phyloP scores from a whole-genome alignment of 768 basidiomycete genomes.

The Lentinula edodes region DNA sequence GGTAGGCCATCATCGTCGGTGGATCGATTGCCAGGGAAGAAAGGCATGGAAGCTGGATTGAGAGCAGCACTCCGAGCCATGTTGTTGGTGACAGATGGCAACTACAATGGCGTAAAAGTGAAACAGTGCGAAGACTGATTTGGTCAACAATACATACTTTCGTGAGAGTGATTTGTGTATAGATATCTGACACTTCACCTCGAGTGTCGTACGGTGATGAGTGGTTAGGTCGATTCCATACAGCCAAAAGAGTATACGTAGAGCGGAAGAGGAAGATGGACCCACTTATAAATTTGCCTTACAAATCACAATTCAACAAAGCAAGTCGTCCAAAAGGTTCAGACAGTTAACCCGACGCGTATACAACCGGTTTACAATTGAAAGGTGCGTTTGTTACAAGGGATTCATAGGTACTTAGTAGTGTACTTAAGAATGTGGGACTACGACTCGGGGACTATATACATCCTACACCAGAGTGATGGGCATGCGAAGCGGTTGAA shows the following conservation, averaged over 20 bases:
- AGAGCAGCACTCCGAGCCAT: slow-evolving; percentile 76
- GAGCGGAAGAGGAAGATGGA: background rate
- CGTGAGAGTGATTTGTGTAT: background rate
- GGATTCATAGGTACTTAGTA: background rate
- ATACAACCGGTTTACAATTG: background rate
- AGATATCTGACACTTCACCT: slow-evolving; percentile 10
- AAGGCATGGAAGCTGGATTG: slow-evolving; percentile 79
- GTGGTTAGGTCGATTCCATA: slow-evolving; percentile 37
- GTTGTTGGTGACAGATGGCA: slow-evolving; percentile 28
- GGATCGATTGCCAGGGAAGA: slow-evolving; percentile 67
- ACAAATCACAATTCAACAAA: slow-evolving; percentile 2
- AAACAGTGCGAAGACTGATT: slow-evolving; percentile 12
- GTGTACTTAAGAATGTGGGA: background rate
- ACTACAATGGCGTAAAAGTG: slow-evolving; percentile 20
- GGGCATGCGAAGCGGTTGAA: background rate
- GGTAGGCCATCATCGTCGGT: slow-evolving; percentile 48
- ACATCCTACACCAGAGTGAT: background rate
- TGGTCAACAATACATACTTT: slow-evolving; percentile 1
- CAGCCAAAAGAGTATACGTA: slow-evolving; percentile 16
- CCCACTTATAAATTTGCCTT: background rate
- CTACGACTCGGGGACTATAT: background rate
- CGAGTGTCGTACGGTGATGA: slow-evolving; percentile 8
- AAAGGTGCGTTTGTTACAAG: background rate
- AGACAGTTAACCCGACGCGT: background rate
- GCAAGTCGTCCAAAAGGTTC: too few species aligned